phyloP scores from a whole-genome alignment of 208 protist genomes.

The Acanthamoeba royreba region DNA sequence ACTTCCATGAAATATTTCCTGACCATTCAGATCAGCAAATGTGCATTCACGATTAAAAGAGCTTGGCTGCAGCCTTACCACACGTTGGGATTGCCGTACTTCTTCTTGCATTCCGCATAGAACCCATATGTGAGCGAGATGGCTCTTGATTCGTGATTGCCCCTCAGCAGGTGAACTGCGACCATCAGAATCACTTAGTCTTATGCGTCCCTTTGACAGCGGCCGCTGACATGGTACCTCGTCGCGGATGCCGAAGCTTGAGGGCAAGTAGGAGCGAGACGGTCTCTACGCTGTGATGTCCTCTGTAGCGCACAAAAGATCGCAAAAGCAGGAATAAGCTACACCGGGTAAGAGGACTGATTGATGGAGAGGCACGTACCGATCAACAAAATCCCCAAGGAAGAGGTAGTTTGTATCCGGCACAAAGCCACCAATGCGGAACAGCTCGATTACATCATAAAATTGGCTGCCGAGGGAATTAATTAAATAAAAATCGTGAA shows the following conservation, averaged over 20 bases:
- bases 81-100: conserved; percentile 94
- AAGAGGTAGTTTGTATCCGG: conserved; percentile 98
- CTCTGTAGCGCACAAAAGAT: conserved; percentile 77
- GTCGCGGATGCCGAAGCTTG: not conserved
- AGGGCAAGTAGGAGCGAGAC: conserved; percentile 53
- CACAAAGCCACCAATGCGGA: conserved; percentile 92
- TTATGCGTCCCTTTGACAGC: conserved; percentile 9
- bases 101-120: conserved; percentile 97
- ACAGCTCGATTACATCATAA: conserved; percentile 96
- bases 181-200: not conserved
- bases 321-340: not conserved
- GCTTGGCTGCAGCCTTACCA: too few species aligned
- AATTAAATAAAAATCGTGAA: not conserved
- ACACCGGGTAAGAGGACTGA: not conserved
- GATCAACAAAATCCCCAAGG: conserved; percentile 86
- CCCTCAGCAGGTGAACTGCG: conserved; percentile 93
- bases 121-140: conserved; percentile 98
- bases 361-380: not conserved
- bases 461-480: conserved; percentile 82
- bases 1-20: conserved; percentile 94
- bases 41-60: too few species aligned
- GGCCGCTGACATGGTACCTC: not conserved
- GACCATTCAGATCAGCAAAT: conserved; percentile 92
- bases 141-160: conserved; percentile 97
- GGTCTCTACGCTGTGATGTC: conserved; percentile 67